Evolutionary conservation across 192 early-diverging fungal species (phyloP).

Genomic region (Backusella westeae): DNA sequence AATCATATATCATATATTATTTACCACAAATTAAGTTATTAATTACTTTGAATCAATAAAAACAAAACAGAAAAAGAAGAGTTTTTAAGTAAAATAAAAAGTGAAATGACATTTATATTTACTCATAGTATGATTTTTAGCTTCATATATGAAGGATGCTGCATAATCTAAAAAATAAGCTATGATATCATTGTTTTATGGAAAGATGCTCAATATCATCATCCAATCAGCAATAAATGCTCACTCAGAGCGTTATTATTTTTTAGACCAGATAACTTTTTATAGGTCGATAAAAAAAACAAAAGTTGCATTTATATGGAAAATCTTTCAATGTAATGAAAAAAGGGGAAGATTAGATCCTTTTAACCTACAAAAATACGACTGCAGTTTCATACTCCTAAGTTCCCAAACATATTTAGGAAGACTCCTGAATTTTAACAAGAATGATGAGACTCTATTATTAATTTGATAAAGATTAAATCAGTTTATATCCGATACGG

Average conservation of each 20-base stretch:
- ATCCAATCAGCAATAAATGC: neutral
- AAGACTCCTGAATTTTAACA: neutral
- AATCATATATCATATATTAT: no score
- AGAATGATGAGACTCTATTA: neutral
- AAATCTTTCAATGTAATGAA: neutral
- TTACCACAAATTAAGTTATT: no score
- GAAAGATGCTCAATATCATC: neutral
- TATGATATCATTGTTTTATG: neutral
- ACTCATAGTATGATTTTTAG: neutral
- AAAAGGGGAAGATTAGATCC: neutral
- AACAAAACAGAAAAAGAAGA: neutral
- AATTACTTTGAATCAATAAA: neutral
- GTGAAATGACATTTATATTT: neutral
- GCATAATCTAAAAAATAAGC: neutral
- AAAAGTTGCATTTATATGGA: neutral
- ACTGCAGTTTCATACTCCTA: neutral
- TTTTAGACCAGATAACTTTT: neutral
- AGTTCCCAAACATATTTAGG: neutral
- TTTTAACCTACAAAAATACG: neutral
- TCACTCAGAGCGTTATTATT: neutral
- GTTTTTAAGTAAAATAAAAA: neutral
- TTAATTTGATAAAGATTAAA: no score
- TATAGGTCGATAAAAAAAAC: neutral
- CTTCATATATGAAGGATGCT: neutral
- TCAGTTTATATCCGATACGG: no score